Base-by-base conservation (phyloP, 768 basidiomycete species). In the Lenzites betulinus region DNA sequence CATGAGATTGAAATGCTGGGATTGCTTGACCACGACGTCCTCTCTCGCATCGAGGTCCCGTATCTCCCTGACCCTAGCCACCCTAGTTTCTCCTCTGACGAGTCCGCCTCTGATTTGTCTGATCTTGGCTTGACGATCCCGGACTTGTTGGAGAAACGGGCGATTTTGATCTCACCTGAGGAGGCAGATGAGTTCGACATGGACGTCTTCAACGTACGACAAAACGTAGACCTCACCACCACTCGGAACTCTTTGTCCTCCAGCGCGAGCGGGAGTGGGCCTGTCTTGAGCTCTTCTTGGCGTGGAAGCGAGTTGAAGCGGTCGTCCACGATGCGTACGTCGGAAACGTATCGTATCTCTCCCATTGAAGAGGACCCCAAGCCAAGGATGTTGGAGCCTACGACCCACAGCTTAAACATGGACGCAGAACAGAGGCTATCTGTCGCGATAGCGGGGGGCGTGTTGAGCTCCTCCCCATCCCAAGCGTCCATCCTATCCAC, bases 1-100 rank as follows among this genome's bases (percentile, higher is more conserved):
- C 92, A 94, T 67, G 92, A 95, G 70, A 93, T 97, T 39, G 91
- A 97, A 69, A 95, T 93, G 91, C 82, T 97, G 1, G 95, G 95
- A 7, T 77, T 96, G 9, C 78, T 96, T 44, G 94, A 94, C 65
- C 92, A 95, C 66, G 94, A 96, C 66, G 88, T 97, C 30, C 85
- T 93, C 22, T 88, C 92, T 5, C 89, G 88, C 63, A 95, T 97
- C 60, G 90, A 92, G 63, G 85, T 97, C 13, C 95, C 95, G 1
- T 89, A 86, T 69, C 74, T 93, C 26, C 80, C 83, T 8, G 81
- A 83, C 30, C 71, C 76, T 63, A 62, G 33, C 58, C 65, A 78
- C 26, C 66, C 56, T 2, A 23, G 48, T 50, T 48, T 64, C 50
- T 51, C 69, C 36, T 57, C 43, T 12, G 53, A 48, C 42, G 65